Evolutionary conservation across 2,329 filamentous ascomycete genomes (phyloP).

Genomic region (Cadophora malorum): DNA sequence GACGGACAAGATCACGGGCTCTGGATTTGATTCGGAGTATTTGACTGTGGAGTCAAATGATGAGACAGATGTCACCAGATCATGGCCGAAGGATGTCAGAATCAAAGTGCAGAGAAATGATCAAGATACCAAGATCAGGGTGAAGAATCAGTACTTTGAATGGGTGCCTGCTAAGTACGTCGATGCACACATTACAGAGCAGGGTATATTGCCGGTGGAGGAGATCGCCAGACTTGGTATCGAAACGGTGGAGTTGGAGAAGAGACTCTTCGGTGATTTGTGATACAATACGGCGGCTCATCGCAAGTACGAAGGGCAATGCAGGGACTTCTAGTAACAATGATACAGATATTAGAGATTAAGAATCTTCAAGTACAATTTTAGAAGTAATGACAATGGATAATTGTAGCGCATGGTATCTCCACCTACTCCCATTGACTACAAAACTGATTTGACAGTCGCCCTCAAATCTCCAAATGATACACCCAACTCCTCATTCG

Average conservation of each 20-base stretch:
- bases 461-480: conserved; percentile 18
- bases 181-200: conserved; percentile 45
- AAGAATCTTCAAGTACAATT: no score
- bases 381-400: no score
- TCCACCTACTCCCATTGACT: not conserved
- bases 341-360: no score
- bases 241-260: conserved; percentile 37
- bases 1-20: conserved; percentile 64
- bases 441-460: conserved; percentile 7
- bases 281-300: not conserved
- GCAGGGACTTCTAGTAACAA: no score
- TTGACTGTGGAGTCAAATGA: conserved; percentile 57
- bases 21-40: conserved; percentile 52
- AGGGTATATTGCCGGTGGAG: conserved; percentile 34
- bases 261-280: conserved; percentile 34
- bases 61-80: conserved; percentile 54
- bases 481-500: conserved; percentile 20
- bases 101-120: conserved; percentile 26
- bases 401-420: no score
- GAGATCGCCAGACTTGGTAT: conserved; percentile 35
- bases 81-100: conserved; percentile 50
- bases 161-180: conserved; percentile 43
- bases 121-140: conserved; percentile 40
- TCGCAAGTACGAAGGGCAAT: no score
- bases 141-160: conserved; percentile 50